Evolutionary conservation across 108 stramenopile genomes (phyloP).

Genomic region (Seminavis robusta): DNA sequence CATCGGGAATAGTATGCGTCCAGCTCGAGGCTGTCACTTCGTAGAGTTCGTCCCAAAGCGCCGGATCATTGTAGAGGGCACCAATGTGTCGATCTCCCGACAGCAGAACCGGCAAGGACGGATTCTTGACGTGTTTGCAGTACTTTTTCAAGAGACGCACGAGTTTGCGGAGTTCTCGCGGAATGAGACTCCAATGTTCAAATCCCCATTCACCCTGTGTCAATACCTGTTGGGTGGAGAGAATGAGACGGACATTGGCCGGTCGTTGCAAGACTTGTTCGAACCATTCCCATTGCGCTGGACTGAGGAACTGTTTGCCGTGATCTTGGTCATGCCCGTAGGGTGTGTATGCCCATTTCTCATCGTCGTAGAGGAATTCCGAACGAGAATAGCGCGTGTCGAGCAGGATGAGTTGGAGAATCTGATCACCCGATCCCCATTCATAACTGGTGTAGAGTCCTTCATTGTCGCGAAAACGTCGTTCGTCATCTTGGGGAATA

Average conservation of each 20-base stretch:
- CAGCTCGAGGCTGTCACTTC: constrained; percentile 25
- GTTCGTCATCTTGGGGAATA: constrained; percentile 1
- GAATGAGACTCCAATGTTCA: constrained; percentile 21
- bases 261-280: constrained; percentile 8
- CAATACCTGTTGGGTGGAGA: constrained; percentile 23
- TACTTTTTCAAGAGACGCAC: neutral
- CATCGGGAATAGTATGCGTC: constrained; percentile 23
- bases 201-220: neutral
- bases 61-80: constrained; percentile 12
- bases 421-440: constrained; percentile 3
- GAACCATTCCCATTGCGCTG: constrained; percentile 24
- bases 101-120: constrained; percentile 7
- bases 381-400: constrained; percentile 19
- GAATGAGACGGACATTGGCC: constrained; percentile 17
- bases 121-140: too few relatives aligned
- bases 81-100: constrained; percentile 28
- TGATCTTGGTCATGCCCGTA: neutral
- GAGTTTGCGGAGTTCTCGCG: constrained; percentile 12
- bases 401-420: constrained; percentile 18
- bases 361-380: neutral
- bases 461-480: too few relatives aligned
- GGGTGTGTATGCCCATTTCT: neutral
- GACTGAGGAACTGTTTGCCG: constrained; percentile 6
- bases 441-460: constrained; percentile 7
- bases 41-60: neutral